phyloP scores from a whole-genome alignment of 2,329 filamentous ascomycete species.

The Aspergillus sp. region DNA sequence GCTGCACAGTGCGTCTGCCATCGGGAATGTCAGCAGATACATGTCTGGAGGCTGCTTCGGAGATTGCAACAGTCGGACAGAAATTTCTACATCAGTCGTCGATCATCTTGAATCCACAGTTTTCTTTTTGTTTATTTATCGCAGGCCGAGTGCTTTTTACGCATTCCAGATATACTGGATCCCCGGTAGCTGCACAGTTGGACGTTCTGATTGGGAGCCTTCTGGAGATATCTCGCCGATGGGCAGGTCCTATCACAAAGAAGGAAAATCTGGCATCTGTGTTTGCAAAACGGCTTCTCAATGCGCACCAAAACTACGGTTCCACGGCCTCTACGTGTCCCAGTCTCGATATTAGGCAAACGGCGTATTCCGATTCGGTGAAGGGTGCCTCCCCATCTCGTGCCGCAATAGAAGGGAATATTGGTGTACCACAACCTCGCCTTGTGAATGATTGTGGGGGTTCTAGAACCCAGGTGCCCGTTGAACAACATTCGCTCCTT shows the following conservation, averaged over 20 bases:
- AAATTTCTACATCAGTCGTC: slow-evolving; percentile 43
- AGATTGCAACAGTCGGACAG: slow-evolving; percentile 40
- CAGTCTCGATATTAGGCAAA: slow-evolving; percentile 19
- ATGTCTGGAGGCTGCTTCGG: slow-evolving; percentile 46
- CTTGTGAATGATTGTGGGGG: too few relatives aligned
- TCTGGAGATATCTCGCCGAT: slow-evolving; percentile 36
- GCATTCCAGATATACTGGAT: slow-evolving; percentile 32
- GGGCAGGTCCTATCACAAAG: slow-evolving; percentile 26
- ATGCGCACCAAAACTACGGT: slow-evolving; percentile 8
- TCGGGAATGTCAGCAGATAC: slow-evolving; percentile 50
- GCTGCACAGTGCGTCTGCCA: slow-evolving; percentile 37
- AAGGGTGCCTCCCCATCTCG: slow-evolving; percentile 3
- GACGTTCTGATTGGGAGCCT: slow-evolving; percentile 33
- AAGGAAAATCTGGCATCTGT: slow-evolving; percentile 17
- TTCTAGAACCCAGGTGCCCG: not conserved
- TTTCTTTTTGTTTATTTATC: slow-evolving; percentile 49
- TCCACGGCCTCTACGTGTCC: not conserved
- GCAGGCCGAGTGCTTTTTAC: slow-evolving; percentile 41
- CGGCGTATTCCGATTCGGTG: slow-evolving; percentile 16
- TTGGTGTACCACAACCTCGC: not conserved
- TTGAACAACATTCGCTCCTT: not conserved
- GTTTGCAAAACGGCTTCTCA: slow-evolving; percentile 18
- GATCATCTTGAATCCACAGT: slow-evolving; percentile 32
- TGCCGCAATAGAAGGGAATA: not conserved
- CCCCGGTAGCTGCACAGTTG: slow-evolving; percentile 28